Conservation (phyloP, 306 rosid species). For the Neltuma alba region DNA sequence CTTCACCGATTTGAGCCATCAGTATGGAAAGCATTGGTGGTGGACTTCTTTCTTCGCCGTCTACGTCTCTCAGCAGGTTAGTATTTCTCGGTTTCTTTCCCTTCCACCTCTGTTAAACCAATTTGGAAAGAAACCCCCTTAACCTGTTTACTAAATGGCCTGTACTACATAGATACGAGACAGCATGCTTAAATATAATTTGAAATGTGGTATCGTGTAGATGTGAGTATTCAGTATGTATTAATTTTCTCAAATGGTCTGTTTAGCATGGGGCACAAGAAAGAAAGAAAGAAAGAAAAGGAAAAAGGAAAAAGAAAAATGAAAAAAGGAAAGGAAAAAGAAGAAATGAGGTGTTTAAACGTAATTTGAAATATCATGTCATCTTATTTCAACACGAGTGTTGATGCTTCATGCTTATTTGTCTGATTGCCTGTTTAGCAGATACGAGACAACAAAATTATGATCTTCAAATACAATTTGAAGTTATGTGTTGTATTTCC, state of each 20-base stretch:
- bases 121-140: not conserved
- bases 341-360: not conserved
- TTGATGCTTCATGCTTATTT: not conserved
- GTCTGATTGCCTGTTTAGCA: not conserved
- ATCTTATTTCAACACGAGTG: not conserved
- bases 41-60: conserved; percentile 88
- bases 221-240: not conserved
- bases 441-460: not conserved
- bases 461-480: not conserved
- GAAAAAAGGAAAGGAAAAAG: not conserved
- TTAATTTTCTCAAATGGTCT: not conserved
- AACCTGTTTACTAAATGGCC: not conserved
- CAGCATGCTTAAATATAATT: not conserved
- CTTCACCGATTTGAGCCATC: conserved; percentile 67
- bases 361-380: not conserved
- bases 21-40: conserved; percentile 84
- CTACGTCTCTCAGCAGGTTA: conserved; percentile 83
- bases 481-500: not conserved
- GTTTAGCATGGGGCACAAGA: not conserved
- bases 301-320: not conserved
- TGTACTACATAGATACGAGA: not conserved
- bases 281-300: not conserved
- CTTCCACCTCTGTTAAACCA: not conserved
- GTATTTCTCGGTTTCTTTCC: not conserved
- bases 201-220: not conserved